Evolutionary conservation across 2,329 filamentous ascomycete species (phyloP).

Genomic region (Plenodomus biglobosus): DNA sequence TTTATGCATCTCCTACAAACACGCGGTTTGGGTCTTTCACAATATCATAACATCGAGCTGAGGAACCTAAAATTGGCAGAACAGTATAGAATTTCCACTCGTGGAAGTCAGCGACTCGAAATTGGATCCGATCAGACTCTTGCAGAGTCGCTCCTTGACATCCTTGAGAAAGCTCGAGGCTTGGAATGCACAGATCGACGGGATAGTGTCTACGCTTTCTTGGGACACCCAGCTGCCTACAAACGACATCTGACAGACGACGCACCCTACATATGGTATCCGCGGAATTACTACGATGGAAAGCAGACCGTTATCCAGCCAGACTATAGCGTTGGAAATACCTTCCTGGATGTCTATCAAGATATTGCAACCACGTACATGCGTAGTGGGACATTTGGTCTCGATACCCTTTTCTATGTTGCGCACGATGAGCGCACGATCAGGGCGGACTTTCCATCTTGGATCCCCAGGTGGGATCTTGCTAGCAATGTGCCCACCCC

Average conservation of each 20-base stretch:
- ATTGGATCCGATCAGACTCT: constrained; percentile 2
- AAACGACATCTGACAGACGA: constrained; percentile 5
- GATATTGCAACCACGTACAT: not conserved
- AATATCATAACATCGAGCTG: too few relatives aligned
- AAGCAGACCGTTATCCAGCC: constrained; percentile 1
- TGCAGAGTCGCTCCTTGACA: constrained; percentile 7
- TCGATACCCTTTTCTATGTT: not conserved
- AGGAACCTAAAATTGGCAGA: too few relatives aligned
- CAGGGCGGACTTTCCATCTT: not conserved
- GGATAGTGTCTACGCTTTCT: constrained; percentile 9
- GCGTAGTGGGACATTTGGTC: too few relatives aligned
- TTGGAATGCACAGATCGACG: constrained; percentile 3
- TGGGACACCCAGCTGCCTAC: constrained; percentile 13
- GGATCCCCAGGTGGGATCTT: not conserved
- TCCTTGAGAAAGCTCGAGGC: constrained; percentile 2
- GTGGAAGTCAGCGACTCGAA: not conserved
- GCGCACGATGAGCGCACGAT: not conserved
- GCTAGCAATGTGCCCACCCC: not conserved
- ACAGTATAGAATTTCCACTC: not conserved
- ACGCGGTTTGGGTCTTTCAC: not conserved
- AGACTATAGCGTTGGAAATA: not conserved
- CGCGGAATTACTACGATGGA: constrained; percentile 1
- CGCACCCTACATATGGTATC: constrained; percentile 5
- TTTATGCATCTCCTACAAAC: too few relatives aligned
- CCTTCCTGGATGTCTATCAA: not conserved